Conservation (phyloP, 176 grass and related monocot species). For the Tuctoria greenei region DNA sequence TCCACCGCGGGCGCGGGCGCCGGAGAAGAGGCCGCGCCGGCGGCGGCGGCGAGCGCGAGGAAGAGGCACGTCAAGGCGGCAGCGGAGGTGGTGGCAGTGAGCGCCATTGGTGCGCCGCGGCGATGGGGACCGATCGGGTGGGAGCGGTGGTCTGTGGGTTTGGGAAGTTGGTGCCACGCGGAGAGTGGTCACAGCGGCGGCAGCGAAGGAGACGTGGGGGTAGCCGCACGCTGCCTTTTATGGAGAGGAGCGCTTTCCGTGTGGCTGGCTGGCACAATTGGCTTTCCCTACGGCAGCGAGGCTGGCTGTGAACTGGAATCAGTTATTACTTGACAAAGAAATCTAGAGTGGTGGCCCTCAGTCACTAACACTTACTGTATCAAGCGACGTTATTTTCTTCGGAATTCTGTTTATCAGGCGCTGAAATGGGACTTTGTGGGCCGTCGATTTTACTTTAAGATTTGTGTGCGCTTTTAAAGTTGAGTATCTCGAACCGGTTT, state of each 20-base stretch:
- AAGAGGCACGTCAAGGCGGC: conserved; percentile 23
- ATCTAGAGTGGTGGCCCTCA: too few species aligned
- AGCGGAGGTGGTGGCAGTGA: neutral
- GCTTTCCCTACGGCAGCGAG: neutral
- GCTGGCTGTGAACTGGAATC: neutral
- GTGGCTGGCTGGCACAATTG: neutral
- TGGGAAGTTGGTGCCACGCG: conserved; percentile 31
- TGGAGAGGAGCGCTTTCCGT: neutral
- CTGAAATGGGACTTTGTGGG: too few species aligned
- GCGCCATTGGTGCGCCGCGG: conserved; percentile 32
- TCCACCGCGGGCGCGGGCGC: conserved; percentile 41
- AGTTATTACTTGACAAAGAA: too few species aligned
- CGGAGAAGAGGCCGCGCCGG: conserved; percentile 5
- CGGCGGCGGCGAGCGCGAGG: conserved; percentile 13
- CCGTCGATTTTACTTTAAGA: too few species aligned
- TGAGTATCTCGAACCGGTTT: too few species aligned
- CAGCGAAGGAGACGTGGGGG: neutral
- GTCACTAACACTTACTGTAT: too few species aligned
- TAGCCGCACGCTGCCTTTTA: neutral
- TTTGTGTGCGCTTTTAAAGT: too few species aligned
- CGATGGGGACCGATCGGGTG: neutral
- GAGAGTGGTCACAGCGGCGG: neutral
- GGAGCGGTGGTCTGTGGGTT: neutral
- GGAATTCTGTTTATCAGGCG: too few species aligned
- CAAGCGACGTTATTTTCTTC: too few species aligned